Evolutionary conservation across 176 grass and related monocot species (phyloP), one percentile per base, ranked within the genome.

Genomic region (Avena eriantha): DNA sequence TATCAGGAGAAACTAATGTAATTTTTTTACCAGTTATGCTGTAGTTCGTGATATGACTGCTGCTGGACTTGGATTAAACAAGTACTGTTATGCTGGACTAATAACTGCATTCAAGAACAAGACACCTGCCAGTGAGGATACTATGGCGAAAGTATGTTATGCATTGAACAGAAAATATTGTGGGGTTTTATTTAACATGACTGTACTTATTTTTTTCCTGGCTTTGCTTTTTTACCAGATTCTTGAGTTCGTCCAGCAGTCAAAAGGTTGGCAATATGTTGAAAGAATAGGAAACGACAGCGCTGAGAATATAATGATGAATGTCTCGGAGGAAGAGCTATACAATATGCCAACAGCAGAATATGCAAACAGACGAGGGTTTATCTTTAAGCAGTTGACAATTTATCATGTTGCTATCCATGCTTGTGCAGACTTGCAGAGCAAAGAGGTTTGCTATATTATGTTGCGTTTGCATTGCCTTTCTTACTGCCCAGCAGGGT

Each of bases 301-400:
- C 39, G 94, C 93, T 70, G 92, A 98, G 89, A 98, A 94, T 92
- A 87, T 96, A 82, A 98, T 98, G 97, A 98, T 98, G 97, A 98
- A 98, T 73, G 90, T 98, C 21, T 93, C 89, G 51, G 97, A 98
- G 60, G 97, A 98, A 86, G 97, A 98, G 65, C 34, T 98, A 21
- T 98, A 98, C 85, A 98, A 98, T 56, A 85, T 98, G 69, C 97
- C 97, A 70, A 98, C 97, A 79, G 88, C 92, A 91, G 97, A 98
- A 68, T 94, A 88, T 96, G 41, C 89, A 56, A 74, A 98, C 33
- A 92, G 94, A 84, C 87, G 90, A 73, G 93, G 76, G 67, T 98
- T 98, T 88, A 23, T 93, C 31, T 53, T 81, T 71, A 93, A 86
- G 64, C 86, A 88, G 58, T 67, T 91, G 35, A 98, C 97, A 77